Conservation (phyloP, 176 grass and related monocot species). For the Eragrostis curvula region DNA sequence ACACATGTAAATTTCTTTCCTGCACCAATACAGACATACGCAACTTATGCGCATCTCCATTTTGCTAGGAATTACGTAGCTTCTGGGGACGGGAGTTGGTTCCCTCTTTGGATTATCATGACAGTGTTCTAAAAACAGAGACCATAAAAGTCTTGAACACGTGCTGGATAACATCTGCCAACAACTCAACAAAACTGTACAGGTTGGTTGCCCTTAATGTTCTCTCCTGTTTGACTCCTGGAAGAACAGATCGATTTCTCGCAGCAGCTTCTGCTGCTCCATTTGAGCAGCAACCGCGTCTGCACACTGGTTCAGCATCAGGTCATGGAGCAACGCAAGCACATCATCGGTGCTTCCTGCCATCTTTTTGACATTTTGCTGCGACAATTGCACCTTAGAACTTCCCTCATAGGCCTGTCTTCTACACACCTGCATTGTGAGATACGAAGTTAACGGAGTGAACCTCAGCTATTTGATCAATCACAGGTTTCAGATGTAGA, state of each 20-base stretch:
- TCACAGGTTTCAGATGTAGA: neutral
- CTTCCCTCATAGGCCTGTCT: constrained; percentile 69
- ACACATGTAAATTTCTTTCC: neutral
- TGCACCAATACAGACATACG: neutral
- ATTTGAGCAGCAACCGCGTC: constrained; percentile 13
- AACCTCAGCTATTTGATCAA: neutral
- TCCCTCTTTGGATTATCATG: neutral
- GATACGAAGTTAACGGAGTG: neutral
- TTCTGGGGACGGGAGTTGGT: neutral
- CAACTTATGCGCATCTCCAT: neutral
- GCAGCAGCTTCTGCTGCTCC: constrained; percentile 63
- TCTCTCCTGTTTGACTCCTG: constrained; percentile 56
- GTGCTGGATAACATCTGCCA: neutral
- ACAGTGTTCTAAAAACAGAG: neutral
- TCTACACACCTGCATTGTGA: constrained; percentile 20
- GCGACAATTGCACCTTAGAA: constrained; percentile 36
- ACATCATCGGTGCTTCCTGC: constrained; percentile 41
- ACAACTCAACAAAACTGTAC: neutral
- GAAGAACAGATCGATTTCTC: constrained; percentile 81
- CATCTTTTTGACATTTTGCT: constrained; percentile 32
- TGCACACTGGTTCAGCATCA: constrained; percentile 50
- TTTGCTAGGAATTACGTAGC: neutral
- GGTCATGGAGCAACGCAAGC: constrained; percentile 52
- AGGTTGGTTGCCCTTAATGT: neutral
- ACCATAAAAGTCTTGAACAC: neutral